Base-by-base conservation (phyloP, 345 rosid genomes). In the Sonneratia alba region DNA sequence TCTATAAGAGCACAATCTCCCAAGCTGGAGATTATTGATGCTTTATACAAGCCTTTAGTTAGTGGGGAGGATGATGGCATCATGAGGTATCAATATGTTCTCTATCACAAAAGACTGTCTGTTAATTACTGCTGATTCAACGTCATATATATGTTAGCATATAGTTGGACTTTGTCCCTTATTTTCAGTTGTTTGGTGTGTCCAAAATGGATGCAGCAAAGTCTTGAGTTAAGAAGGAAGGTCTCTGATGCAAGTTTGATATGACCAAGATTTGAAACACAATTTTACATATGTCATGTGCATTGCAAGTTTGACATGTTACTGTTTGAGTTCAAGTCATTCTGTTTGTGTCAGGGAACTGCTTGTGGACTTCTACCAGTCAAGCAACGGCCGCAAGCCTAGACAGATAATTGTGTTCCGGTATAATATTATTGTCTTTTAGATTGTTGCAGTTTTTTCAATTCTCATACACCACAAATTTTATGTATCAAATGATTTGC, bases 1-100 rank as follows among this genome's bases (percentile, higher is more conserved):
- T 84, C 91, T 77, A 96, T 91, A 66, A 84, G 96, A 80, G 82
- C 89, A 59, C 98, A 94, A 75, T 88, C 95, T 19, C 87, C 96
- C 0, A 90, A 84, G 85, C 61, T 82, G 75, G 96, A 90, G 88
- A 95, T 89, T 91, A 88, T 91, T 73, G 96, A 95, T 79, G 83
- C 97, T 72, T 83, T 95, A 63, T 92, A 73, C 84, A 83, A 85
- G 85, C 97, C 95, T 70, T 77, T 77, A 37, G 78, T 74, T 43
- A 74, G 83, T 64, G 91, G 85, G 21, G 81, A 73, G 8, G 97
- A 91, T 73, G 86, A 85, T 79, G 98, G 97, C 74, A 90, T 91
- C 22, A 83, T 91, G 83, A 84, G 95, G 98, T 93, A 83, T 77
- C 66, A 36, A 7, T 21, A n/a, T 21, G 18, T 27, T 66, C 21